A percentile compares a stretch with the other conserved stretches of the same genome.
phyloP scores from a whole-genome alignment of 106 monocot species.

The Agapanthus africanus region DNA sequence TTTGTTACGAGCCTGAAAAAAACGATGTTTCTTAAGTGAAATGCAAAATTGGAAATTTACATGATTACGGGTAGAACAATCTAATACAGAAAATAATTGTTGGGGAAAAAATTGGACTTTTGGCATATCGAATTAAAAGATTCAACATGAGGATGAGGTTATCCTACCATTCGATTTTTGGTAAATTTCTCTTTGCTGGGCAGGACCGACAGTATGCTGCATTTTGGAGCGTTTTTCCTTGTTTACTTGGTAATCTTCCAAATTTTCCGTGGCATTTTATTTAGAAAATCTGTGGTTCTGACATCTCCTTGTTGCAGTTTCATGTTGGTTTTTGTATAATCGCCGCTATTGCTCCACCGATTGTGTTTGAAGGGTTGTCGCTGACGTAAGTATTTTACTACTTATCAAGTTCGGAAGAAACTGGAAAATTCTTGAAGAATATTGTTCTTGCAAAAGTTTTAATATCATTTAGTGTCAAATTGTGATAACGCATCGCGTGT shows the following conservation, averaged over 20 bases:
- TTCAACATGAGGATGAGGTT: not conserved
- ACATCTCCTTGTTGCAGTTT: constrained; percentile 26
- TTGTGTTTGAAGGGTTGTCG: constrained; percentile 57
- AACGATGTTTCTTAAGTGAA: too few species aligned
- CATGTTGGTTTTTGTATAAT: constrained; percentile 62
- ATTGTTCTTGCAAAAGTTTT: not conserved
- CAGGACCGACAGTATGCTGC: constrained; percentile 88
- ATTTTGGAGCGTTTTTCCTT: constrained; percentile 88
- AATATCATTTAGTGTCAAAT: not conserved
- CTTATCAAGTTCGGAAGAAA: not conserved
- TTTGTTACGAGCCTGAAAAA: not conserved
- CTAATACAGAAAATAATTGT: too few species aligned
- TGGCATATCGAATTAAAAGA: not conserved
- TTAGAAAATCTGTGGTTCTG: not conserved
- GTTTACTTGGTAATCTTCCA: constrained; percentile 51
- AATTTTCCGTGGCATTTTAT: too few species aligned
- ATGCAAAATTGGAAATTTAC: too few species aligned
- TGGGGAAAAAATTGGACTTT: not conserved
- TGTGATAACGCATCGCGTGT: not conserved
- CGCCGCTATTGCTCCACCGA: constrained; percentile 74
- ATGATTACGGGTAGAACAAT: not conserved
- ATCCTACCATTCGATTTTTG: not conserved
- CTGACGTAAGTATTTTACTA: constrained; percentile 46
- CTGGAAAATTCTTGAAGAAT: not conserved
- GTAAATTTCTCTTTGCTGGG: not conserved